Evolutionary conservation across 2,329 filamentous ascomycete genomes (phyloP), one percentile per base, ranked within the genome.

Genomic region (Fonsecaea nubica): DNA sequence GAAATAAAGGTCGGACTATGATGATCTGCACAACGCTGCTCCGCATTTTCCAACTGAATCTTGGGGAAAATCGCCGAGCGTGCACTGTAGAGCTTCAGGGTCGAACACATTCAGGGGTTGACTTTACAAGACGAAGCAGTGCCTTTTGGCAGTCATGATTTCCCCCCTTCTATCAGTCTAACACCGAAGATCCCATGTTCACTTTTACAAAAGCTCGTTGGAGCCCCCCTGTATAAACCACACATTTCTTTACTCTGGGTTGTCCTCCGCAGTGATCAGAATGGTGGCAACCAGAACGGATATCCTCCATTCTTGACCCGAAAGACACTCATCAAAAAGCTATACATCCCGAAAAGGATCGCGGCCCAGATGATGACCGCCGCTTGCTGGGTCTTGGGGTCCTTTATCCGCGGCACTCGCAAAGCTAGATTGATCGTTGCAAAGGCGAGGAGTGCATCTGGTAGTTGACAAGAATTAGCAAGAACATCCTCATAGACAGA

Each of bases 291-390:
- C 76, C 89, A 93, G 81, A 98, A 97, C 15, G 93, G 93, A 80
- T 99, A 99, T 30, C 92, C 92, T 38, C 89, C 89, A 77, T 98
- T 99, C 89, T 99, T 99, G 74, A 91, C 84, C 74, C 93, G 89
- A 86, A 99, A 99, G 69, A 97, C 84, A 80, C 92, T 97, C 72
- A 99, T 86, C 70, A 99, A 84, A 81, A 97, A 95, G 82, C 93
- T 96, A 84, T 98, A 98, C 80, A 93, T 88, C 70, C 91, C 80
- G 73, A 97, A 89, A 64, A 97, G 80, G 35, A 95, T 82, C 54
- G 83, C 87, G 21, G 87, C 89, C 91, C 93, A 97, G 52, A 90
- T 83, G 64, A 97, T 80, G 5, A 97, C 89, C 40, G 90, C 90
- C 42, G 95, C 82, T 77, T 95, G 90, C 80, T 99, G 95, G 9